Evolutionary conservation across 2,329 filamentous ascomycete species (phyloP), one percentile per base, ranked within the genome.

Genomic region (Fusarium verticillioides): DNA sequence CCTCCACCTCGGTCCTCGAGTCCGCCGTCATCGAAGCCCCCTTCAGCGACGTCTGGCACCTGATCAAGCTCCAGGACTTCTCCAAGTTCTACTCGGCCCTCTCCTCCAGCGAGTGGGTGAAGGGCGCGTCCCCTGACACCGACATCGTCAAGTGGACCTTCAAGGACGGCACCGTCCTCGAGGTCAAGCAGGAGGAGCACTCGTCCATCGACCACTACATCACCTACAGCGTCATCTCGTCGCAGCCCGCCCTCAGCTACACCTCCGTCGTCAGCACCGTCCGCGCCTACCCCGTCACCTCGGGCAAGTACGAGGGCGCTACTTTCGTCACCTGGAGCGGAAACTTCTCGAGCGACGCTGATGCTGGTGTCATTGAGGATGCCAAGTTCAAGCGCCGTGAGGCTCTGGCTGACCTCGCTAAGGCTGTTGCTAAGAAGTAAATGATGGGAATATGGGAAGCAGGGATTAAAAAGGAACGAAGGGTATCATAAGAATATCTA

Each of bases 121-220:
- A 92, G 84, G 90, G 89, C 57, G 81, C 86, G 19, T 88, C 85
- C 54, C 81, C 85, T n/a, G 91, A 93, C 82, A 89, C 91, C 49
- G 91, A 93, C 76, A 83, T 93, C 63, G 87, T 92, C 78, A 87
- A 88, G 81, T 93, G 91, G 91, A 88, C 86, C 26, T 94, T 93
- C 85, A 90, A 90, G 81, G 92, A 94, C 77, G 91, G 90, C 56
- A 90, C 88, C 34, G 87, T 89, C 62, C 83, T 92, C 26, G 91
- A 93, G 81, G 89, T 94, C 75, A 93, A 93, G 89, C 90, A 92
- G 84, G 92, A 94, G 83, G 92, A 93, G 85, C 91, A 93, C 83
- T 92, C 89, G 90, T 87, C 87, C 72, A 91, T 93, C 84, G 89
- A 93, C 80, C 91, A 93, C 85, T 93, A 87, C 85, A 92, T 94